Evolutionary conservation across 2,329 filamentous ascomycete genomes (phyloP).

Genomic region (Stromatinia cepivora): DNA sequence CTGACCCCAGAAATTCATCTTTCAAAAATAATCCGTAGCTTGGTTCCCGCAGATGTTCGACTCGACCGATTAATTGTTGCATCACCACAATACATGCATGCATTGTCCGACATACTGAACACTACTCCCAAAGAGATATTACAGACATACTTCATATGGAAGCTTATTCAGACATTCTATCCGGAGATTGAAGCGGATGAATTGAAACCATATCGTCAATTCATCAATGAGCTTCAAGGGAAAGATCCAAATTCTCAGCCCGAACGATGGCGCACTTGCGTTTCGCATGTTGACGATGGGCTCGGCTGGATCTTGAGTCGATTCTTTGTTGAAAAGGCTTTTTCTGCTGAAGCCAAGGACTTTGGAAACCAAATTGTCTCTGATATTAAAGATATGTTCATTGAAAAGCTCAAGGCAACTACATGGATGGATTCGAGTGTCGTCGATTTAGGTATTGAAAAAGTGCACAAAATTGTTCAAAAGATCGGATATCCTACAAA

Average conservation of each 20-base stretch:
- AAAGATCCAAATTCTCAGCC: conserved; percentile 61
- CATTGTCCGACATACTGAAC: conserved; percentile 56
- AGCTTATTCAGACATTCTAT: conserved; percentile 56
- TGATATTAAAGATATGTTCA: conserved; percentile 68
- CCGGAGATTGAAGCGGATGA: conserved; percentile 58
- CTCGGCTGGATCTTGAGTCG: conserved; percentile 69
- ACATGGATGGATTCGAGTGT: conserved; percentile 66
- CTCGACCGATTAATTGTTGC: conserved; percentile 57
- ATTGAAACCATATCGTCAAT: conserved; percentile 58
- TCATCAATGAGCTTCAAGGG: conserved; percentile 60
- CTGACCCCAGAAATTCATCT: conserved; percentile 59
- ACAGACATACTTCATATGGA: conserved; percentile 65
- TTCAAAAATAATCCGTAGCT: conserved; percentile 50
- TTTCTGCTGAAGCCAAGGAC: conserved; percentile 64
- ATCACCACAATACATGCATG: conserved; percentile 60
- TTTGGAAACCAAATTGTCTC: conserved; percentile 69
- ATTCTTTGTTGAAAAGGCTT: conserved; percentile 69
- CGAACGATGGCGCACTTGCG: conserved; percentile 68
- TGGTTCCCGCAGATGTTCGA: conserved; percentile 53
- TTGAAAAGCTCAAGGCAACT: conserved; percentile 57
- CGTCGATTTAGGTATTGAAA: conserved; percentile 59
- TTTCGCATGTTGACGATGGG: conserved; percentile 56
- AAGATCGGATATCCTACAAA: conserved; percentile 68
- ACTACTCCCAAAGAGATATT: conserved; percentile 56
- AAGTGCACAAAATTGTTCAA: conserved; percentile 65